Evolutionary conservation across 495 filamentous ascomycete species (phyloP).

Genomic region (Talaromyces liani): DNA sequence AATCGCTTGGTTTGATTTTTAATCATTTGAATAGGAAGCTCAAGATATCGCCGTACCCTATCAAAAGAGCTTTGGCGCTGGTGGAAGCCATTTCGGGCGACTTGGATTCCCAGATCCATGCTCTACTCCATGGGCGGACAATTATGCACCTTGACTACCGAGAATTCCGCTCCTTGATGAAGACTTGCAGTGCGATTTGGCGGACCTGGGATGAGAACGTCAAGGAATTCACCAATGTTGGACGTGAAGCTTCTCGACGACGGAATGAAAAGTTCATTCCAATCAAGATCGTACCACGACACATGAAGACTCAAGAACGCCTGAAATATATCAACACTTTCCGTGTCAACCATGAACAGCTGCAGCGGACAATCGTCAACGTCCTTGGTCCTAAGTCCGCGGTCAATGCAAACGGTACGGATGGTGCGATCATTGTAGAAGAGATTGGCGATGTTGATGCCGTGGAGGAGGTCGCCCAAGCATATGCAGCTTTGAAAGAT

Average conservation of each 20-base stretch:
- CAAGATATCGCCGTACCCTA: conserved; percentile 88
- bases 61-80: conserved; percentile 83
- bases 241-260: conserved; percentile 83
- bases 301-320: conserved; percentile 78
- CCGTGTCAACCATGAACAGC: conserved; percentile 91
- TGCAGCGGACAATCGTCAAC: conserved; percentile 91
- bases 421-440: conserved; percentile 67
- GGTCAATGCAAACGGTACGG: conserved; percentile 35
- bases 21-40: conserved; percentile 93
- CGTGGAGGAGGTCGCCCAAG: conserved; percentile 91
- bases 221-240: conserved; percentile 96
- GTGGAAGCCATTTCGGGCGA: conserved; percentile 97
- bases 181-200: conserved; percentile 76
- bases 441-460: conserved; percentile 97
- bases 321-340: conserved; percentile 91
- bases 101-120: conserved; percentile 76
- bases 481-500: conserved; percentile 85
- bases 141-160: conserved; percentile 87
- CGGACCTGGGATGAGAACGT: conserved; percentile 88
- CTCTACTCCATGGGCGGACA: conserved; percentile 73
- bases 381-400: conserved; percentile 69
- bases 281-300: conserved; percentile 84
- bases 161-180: conserved; percentile 83
- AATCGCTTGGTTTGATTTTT: conserved; percentile 83
- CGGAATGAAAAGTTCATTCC: conserved; percentile 96